Base-by-base conservation (phyloP, 805 yeast species). In the Ogataea pilisensis region DNA sequence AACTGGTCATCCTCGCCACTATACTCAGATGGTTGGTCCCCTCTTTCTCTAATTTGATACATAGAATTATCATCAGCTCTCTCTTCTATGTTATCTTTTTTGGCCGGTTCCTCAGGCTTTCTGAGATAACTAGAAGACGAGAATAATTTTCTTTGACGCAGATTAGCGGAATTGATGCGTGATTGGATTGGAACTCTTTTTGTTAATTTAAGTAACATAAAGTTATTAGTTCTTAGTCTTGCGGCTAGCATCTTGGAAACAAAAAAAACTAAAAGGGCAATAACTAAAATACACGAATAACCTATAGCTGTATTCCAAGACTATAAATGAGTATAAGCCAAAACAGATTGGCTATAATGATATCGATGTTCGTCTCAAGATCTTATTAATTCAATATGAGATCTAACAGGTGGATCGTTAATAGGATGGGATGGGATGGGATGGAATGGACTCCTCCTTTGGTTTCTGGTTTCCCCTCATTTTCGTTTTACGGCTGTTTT, bases 51-150 rank as follows among this genome's bases (percentile, higher is more conserved):
- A 19, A 60, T 53, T 27, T 46, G 51, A 40, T 60, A 61, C 31
- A 60, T 55, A 40, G 59, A 65, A 43, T 61, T 61, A 30, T 56
- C 60, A 18, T 48, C 49, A 4, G 55, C 55, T n/a, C 35, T 37
- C 38, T 60, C 62, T 34, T 50, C 54, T 14, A 48, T 41, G 7
- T 28, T 24, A 21, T 17, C 29, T 4, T 14, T 38, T 27, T 37
- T 28, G 14, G 16, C 12, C 17, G 18, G 21, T 11, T 31, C 19
- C 12, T 22, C 17, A 6, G 18, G 11, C 11, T 22, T 11, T 22
- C 11, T 22, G 11, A 22, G 26, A 22, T 22, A 22, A 11, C 11
- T 22, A 8, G 26, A 27, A 27, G 30, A 8, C 8, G 5, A 8
- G 30, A 27, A n/a, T 8, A 27, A 27, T 27, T 27, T 12, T 8